Evolutionary conservation across 192 early-diverging fungal genomes (phyloP).

Genomic region (Coemansia sp.): DNA sequence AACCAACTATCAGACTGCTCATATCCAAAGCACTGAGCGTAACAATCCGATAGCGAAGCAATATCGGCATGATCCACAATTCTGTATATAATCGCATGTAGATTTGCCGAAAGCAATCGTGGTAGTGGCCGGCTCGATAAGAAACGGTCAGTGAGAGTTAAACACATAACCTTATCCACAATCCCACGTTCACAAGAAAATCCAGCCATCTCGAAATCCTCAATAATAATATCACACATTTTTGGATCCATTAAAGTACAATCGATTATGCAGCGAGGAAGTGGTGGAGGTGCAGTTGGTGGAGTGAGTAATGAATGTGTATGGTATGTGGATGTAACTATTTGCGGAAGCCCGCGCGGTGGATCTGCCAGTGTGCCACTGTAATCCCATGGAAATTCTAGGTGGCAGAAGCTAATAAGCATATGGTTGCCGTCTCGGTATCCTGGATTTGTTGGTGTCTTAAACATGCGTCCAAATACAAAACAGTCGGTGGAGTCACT

Average conservation of each 20-base stretch:
- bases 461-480: conserved; percentile 28
- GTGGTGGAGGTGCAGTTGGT: not conserved
- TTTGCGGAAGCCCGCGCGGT: conserved; percentile 19
- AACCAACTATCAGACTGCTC: conserved; percentile 15
- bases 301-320: too few relatives aligned
- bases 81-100: not conserved
- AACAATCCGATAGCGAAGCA: conserved; percentile 9
- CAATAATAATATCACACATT: not conserved
- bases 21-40: conserved; percentile 22
- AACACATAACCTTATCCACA: conserved; percentile 20
- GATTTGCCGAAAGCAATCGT: too few relatives aligned
- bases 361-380: conserved; percentile 23
- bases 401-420: conserved; percentile 28
- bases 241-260: conserved; percentile 12
- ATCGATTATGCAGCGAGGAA: conserved; percentile 28
- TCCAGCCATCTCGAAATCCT: conserved; percentile 11
- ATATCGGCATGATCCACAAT: not conserved
- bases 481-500: conserved; percentile 21
- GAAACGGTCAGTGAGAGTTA: not conserved
- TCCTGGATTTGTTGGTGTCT: conserved; percentile 18
- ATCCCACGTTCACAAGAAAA: conserved; percentile 12
- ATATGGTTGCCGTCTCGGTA: conserved; percentile 33
- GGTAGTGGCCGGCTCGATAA: too few relatives aligned
- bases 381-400: conserved; percentile 41
- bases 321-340: not conserved